phyloP scores from a whole-genome alignment of 768 basidiomycete species.

The Suillus hirtellus region DNA sequence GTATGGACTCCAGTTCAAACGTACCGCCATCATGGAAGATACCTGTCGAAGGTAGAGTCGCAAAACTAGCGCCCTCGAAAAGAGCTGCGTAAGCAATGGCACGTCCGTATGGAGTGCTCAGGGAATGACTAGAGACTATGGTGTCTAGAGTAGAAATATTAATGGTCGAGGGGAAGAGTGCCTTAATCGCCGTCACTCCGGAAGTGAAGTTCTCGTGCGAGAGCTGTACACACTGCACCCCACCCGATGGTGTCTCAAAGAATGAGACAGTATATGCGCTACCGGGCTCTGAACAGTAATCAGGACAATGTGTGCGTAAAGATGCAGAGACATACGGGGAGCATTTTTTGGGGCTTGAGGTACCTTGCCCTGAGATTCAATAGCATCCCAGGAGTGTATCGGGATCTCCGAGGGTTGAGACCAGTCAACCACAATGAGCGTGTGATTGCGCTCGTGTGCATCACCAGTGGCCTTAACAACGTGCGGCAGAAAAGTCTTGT shows the following conservation, averaged over 20 bases:
- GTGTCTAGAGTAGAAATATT: conserved; percentile 72
- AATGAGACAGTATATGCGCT: conserved; percentile 73
- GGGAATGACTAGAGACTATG: conserved; percentile 69
- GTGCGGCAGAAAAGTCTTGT: conserved; percentile 62
- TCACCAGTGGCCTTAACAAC: conserved; percentile 76
- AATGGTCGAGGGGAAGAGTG: conserved; percentile 72
- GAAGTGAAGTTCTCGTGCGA: conserved; percentile 88
- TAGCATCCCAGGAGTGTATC: conserved; percentile 58
- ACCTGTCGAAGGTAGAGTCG: conserved; percentile 59
- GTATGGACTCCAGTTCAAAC: conserved; percentile 11
- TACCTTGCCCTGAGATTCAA: conserved; percentile 65
- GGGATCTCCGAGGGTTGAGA: not conserved
- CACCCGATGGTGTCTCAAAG: conserved; percentile 52
- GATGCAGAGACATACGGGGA: conserved; percentile 48
- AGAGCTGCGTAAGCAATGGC: conserved; percentile 78
- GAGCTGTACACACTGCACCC: conserved; percentile 61
- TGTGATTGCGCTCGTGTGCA: conserved; percentile 49
- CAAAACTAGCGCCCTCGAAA: conserved; percentile 73
- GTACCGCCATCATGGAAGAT: conserved; percentile 45
- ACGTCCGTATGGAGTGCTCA: conserved; percentile 79
- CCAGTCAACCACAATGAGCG: conserved; percentile 75
- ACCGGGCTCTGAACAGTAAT: conserved; percentile 30
- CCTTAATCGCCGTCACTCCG: conserved; percentile 78
- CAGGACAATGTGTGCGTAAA: not conserved
- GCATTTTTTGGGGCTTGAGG: conserved; percentile 42